Percentiles rank a stretch among this genome's conserved stretches.
Conservation (phyloP, 208 protist species). For the Acanthamoeba healyi region DNA sequence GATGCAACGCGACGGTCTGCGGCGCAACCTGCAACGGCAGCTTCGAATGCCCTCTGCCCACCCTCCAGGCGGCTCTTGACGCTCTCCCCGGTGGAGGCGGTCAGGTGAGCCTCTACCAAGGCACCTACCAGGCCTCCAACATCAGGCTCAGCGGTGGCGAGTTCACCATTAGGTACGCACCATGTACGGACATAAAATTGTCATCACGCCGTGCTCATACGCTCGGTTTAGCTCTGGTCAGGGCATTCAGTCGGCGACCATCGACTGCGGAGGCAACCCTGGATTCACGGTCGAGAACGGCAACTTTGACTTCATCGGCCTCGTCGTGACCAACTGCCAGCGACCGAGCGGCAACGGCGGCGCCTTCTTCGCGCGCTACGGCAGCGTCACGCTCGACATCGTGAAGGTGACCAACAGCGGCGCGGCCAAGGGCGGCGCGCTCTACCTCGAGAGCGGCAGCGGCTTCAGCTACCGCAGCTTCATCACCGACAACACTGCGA, state of each 20-base stretch:
- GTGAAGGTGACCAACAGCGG: neutral
- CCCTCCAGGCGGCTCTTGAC: neutral
- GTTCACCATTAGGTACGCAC: neutral
- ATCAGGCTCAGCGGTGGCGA: neutral
- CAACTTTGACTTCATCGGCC: neutral
- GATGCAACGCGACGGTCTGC: neutral
- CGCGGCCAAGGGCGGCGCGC: neutral
- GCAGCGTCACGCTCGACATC: neutral
- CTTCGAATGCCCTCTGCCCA: constrained; percentile 9
- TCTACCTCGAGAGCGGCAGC: constrained; percentile 6
- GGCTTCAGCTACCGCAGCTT: neutral
- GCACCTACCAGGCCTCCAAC: neutral
- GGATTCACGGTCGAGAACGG: neutral
- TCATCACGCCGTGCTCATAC: no score
- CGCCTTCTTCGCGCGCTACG: neutral
- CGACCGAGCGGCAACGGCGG: neutral
- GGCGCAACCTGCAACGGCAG: neutral
- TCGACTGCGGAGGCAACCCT: neutral
- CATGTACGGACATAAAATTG: neutral
- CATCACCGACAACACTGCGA: constrained; percentile 5
- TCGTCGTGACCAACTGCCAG: constrained; percentile 1
- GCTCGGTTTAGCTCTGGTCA: neutral
- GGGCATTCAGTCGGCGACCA: neutral
- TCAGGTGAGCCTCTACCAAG: neutral
- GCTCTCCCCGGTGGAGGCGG: neutral